These are phyloP conservation scores for Gossypium ekmanianum DNA, from an alignment of 345 rosid species.

Conservation along the genomic window DNA sequence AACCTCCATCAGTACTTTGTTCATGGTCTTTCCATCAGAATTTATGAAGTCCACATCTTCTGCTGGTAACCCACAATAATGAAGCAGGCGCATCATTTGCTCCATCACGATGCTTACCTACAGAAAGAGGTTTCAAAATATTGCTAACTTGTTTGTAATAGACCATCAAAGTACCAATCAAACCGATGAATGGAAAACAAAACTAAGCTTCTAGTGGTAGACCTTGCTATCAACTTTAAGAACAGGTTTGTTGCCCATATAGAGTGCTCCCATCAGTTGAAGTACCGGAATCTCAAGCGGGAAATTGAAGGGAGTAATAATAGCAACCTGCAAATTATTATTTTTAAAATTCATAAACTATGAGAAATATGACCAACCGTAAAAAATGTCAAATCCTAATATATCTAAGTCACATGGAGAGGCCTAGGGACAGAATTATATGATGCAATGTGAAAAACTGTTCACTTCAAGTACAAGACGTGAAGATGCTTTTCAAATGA, in stretches of 20 bases:
- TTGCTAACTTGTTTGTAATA: conserved; percentile 6
- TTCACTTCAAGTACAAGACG: neutral
- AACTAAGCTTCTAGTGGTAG: conserved; percentile 6
- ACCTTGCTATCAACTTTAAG: conserved; percentile 99
- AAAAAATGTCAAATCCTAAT: conserved; percentile 6
- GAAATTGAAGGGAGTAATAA: conserved; percentile 93
- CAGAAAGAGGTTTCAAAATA: conserved; percentile 5
- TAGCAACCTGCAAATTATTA: conserved; percentile 60
- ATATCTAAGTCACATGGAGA: neutral
- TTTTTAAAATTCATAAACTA: conserved; percentile 3
- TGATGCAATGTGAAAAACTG: neutral
- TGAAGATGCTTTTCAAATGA: neutral
- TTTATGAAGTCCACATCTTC: conserved; percentile 95
- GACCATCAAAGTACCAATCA: neutral
- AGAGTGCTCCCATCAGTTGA: conserved; percentile 96
- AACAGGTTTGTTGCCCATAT: conserved; percentile 96
- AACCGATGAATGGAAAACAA: neutral
- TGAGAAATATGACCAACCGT: neutral
- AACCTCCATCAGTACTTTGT: conserved; percentile 83
- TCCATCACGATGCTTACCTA: conserved; percentile 97
- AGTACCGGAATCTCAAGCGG: conserved; percentile 96
- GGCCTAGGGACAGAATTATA: conserved; percentile 2
- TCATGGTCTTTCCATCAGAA: conserved; percentile 93
- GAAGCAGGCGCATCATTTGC: conserved; percentile 91
- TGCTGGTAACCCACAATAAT: conserved; percentile 79